These are phyloP conservation scores for Lodderomyces oxycetoniae DNA, from an alignment of 1,139 yeast species.

Conservation along the genomic window DNA sequence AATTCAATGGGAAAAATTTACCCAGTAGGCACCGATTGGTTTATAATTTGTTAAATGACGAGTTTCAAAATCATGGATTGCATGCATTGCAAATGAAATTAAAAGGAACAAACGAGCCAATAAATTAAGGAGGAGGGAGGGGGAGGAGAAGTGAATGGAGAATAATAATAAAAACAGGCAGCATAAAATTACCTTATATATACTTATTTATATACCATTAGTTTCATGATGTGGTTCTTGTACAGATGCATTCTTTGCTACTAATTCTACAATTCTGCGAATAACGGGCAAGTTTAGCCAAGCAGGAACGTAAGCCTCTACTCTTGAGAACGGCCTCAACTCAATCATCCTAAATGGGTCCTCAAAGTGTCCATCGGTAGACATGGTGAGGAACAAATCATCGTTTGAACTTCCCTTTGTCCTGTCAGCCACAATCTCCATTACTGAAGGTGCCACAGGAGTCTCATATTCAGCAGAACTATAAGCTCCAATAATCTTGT, in stretches of 20 bases:
- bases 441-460: conserved; percentile 81
- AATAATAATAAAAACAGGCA: conserved; percentile 1
- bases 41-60: conserved; percentile 66
- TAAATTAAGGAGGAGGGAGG: conserved; percentile 17
- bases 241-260: conserved; percentile 69
- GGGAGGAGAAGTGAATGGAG: background rate
- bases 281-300: conserved; percentile 87
- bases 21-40: conserved; percentile 80
- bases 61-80: conserved; percentile 63
- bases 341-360: conserved; percentile 85
- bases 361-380: conserved; percentile 78
- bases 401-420: conserved; percentile 66
- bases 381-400: conserved; percentile 64
- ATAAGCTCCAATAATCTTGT: conserved; percentile 84
- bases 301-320: conserved; percentile 96
- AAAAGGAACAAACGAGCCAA: conserved; percentile 64
- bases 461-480: conserved; percentile 93
- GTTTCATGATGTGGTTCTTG: conserved; percentile 27
- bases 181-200: conserved; percentile 2
- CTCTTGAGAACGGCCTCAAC: conserved; percentile 80
- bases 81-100: conserved; percentile 90
- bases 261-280: conserved; percentile 83
- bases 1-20: conserved; percentile 60
- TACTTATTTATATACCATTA: conserved; percentile 9
- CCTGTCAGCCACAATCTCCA: conserved; percentile 77